Conservation (phyloP, 164 flowering plant genomes). For the Pachysandra terminalis region DNA sequence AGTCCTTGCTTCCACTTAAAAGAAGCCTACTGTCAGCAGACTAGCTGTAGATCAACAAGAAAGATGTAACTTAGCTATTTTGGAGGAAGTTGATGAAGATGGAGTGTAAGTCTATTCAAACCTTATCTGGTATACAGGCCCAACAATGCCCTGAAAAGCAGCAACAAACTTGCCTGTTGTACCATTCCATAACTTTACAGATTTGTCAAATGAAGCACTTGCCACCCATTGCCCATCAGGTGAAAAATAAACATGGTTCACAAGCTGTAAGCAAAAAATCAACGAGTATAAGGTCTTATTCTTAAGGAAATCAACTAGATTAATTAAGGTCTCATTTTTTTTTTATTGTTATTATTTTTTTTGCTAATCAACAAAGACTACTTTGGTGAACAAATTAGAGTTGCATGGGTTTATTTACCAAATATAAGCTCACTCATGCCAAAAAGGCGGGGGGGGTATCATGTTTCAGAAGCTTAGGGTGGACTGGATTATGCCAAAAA, state of each 20-base stretch:
- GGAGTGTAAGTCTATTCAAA: slow-evolving; percentile 9
- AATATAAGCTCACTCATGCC: too few species aligned
- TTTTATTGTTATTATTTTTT: too few species aligned
- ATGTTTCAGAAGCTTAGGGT: too few species aligned
- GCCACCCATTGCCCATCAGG: slow-evolving; percentile 99
- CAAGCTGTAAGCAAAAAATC: slow-evolving; percentile 57
- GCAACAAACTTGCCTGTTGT: slow-evolving; percentile 81
- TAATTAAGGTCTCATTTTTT: too few species aligned
- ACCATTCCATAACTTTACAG: slow-evolving; percentile 97
- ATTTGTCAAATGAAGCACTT: slow-evolving; percentile 97
- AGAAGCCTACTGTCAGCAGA: slow-evolving; percentile 99
- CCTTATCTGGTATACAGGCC: slow-evolving; percentile 99
- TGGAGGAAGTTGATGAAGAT: not conserved
- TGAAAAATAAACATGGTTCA: slow-evolving; percentile 94
- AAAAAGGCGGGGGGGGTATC: too few species aligned
- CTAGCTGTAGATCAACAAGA: slow-evolving; percentile 61
- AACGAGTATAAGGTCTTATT: slow-evolving; percentile 1
- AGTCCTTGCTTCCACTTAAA: slow-evolving; percentile 97
- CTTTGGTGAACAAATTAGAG: too few species aligned
- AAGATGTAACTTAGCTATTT: slow-evolving; percentile 9
- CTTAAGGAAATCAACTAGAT: too few species aligned
- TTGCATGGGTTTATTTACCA: too few species aligned
- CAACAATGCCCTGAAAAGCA: slow-evolving; percentile 94
- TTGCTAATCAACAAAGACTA: too few species aligned
- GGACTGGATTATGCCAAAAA: too few species aligned